These are phyloP conservation scores for Cytospora schulzeri DNA, from an alignment of 2,329 filamentous ascomycete species.

Conservation along the genomic window DNA sequence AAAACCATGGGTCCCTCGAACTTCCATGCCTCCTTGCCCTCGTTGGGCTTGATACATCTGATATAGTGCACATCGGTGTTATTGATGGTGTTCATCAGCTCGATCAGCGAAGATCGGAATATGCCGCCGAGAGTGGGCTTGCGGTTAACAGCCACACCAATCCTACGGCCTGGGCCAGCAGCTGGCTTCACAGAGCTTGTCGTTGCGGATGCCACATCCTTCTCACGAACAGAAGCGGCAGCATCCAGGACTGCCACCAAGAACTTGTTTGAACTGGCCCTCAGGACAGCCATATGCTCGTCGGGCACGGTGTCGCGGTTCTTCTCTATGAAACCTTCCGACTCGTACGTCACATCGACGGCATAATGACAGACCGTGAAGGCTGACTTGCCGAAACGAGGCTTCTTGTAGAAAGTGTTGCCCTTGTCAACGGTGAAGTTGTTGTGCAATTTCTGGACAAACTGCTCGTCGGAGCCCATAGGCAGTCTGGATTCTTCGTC, in stretches of 20 bases:
- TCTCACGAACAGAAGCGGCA: conserved; percentile 84
- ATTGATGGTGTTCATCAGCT: conserved; percentile 97
- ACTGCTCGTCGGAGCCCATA: conserved; percentile 96
- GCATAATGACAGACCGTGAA: conserved; percentile 99
- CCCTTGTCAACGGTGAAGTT: conserved; percentile 83
- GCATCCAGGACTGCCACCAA: conserved; percentile 82
- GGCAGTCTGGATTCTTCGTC: conserved; percentile 96
- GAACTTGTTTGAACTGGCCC: conserved; percentile 82
- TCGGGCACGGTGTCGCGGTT: conserved; percentile 98
- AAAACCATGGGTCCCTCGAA: conserved; percentile 99
- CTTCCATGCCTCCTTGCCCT: conserved; percentile 94
- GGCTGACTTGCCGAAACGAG: conserved; percentile 92
- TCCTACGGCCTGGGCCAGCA: conserved; percentile 74
- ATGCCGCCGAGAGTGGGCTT: conserved; percentile 98
- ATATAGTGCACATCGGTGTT: conserved; percentile 99
- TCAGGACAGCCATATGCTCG: conserved; percentile 93
- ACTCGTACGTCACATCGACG: conserved; percentile 97
- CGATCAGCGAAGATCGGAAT: conserved; percentile 97
- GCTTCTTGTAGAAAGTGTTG: conserved; percentile 98
- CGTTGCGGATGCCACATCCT: conserved; percentile 69
- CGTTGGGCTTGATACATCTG: conserved; percentile 97
- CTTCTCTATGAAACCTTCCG: conserved; percentile 98
- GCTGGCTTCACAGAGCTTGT: conserved; percentile 77
- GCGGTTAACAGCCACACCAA: conserved; percentile 88
- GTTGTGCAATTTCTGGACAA: conserved; percentile 93